Percentiles rank a stretch among this genome's conserved stretches.
Conservation (phyloP, 768 basidiomycete genomes). For the Pleurotus salmoneostramineus region DNA sequence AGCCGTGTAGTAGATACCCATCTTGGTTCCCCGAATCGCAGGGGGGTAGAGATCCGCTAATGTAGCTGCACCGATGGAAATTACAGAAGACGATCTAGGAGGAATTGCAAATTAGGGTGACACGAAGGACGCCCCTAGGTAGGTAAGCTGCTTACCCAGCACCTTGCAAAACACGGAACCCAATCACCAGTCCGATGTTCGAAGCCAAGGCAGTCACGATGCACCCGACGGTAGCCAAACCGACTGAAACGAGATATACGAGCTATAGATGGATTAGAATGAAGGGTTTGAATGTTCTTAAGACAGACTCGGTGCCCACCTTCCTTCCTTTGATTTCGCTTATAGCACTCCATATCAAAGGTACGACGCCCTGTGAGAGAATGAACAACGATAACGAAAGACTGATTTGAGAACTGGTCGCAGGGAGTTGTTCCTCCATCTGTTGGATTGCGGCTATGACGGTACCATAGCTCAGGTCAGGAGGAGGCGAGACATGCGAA, state of each 20-base stretch:
- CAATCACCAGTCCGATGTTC: slow-evolving; percentile 56
- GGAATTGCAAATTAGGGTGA: too few species aligned
- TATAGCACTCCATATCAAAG: slow-evolving; percentile 63
- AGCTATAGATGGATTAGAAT: slow-evolving; percentile 25
- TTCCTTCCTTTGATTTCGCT: slow-evolving; percentile 78
- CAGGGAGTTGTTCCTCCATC: slow-evolving; percentile 56
- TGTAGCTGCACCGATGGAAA: slow-evolving; percentile 72
- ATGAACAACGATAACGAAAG: slow-evolving; percentile 72
- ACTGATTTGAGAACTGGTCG: slow-evolving; percentile 60
- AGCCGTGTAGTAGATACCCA: slow-evolving; percentile 80
- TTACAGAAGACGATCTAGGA: slow-evolving; percentile 46
- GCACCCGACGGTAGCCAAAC: slow-evolving; percentile 51
- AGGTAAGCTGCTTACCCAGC: slow-evolving; percentile 41
- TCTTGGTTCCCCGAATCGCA: slow-evolving; percentile 68
- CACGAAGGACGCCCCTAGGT: too few species aligned
- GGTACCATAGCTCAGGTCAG: neutral
- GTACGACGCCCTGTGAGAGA: slow-evolving; percentile 63
- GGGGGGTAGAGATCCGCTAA: slow-evolving; percentile 78
- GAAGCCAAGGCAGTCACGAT: slow-evolving; percentile 52
- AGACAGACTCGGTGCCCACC: slow-evolving; percentile 27
- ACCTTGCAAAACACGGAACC: slow-evolving; percentile 67
- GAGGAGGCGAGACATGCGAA: neutral
- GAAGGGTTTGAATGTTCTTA: neutral
- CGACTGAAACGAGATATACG: slow-evolving; percentile 50
- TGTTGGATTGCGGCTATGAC: slow-evolving; percentile 55